Base-by-base conservation (phyloP, 2,329 filamentous ascomycete genomes). In the Aspergillaceae sp. region DNA sequence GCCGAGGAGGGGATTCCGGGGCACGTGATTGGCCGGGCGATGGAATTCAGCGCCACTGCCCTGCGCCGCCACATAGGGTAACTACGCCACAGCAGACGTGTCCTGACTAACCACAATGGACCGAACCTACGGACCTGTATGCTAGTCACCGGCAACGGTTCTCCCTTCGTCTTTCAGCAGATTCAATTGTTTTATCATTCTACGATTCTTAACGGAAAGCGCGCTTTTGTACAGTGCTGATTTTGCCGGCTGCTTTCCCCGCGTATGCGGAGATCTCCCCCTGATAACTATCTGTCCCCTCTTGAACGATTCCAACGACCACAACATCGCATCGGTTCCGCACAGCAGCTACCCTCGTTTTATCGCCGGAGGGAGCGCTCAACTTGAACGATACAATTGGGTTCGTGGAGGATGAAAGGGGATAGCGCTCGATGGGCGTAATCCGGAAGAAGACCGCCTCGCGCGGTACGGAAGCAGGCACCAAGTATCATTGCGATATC, bases 401-500 rank as follows among this genome's bases (percentile, higher is more conserved):
- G 43, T 54, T 49, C 50, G 54, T 52, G 56, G 63, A 70, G 61
- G 62, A 71, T 70, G 67, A 66, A 56, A 62, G 56, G 51, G 57
- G 53, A 48, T 55, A 61, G 54, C 55, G 49, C 57, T 62, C 56
- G 56, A 96, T 96, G 91, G 90, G 89, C 58, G 86, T 95, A 61
- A 95, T 96, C 66, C 86, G 90, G 65, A 96, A 96, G 76, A 96
- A 96, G 74, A 92, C 87, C 49, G 86, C 86, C 55, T 83, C 84
- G 46, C 78, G 87, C 62, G 87, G 87, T 52, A 88, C 85, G 43
- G 88, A 96, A 64, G 89, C 86, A 41, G 87, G 87, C 52, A 86
- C 89, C 30, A 96, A 97, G 66, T 98, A 94, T 67, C 88, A 97
- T 55, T 98, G 92, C 74, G 94, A 98, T 68, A 84, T 94, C 48